phyloP scores from a whole-genome alignment of 768 basidiomycete species.

The Lepiota brunneoincarnata region DNA sequence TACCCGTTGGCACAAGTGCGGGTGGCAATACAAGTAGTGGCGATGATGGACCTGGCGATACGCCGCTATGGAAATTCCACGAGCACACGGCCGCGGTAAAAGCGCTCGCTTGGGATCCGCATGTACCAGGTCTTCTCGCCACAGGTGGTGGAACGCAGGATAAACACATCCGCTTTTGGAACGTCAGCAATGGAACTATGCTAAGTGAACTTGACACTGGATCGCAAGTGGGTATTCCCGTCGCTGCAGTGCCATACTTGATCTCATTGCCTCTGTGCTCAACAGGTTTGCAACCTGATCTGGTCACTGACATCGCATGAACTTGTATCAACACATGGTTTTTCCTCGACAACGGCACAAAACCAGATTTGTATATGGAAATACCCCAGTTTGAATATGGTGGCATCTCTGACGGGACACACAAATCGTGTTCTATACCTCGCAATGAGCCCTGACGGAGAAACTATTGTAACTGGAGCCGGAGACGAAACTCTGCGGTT shows the following conservation, averaged over 20 bases:
- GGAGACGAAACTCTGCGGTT: conserved; percentile 97
- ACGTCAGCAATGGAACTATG: conserved; percentile 82
- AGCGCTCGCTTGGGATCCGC: conserved; percentile 97
- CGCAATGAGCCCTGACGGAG: conserved; percentile 97
- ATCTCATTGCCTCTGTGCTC: conserved; percentile 11
- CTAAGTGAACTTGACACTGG: conserved; percentile 91
- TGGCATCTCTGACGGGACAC: conserved; percentile 92
- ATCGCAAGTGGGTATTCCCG: conserved; percentile 67
- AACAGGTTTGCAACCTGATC: conserved; percentile 92
- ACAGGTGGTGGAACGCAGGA: conserved; percentile 99
- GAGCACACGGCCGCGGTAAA: conserved; percentile 98
- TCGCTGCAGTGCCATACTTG: not conserved
- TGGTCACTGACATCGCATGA: conserved; percentile 97
- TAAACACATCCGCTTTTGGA: conserved; percentile 98
- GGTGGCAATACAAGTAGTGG: conserved; percentile 17
- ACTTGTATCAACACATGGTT: conserved; percentile 96
- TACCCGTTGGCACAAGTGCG: conserved; percentile 17
- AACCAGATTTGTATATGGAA: conserved; percentile 97
- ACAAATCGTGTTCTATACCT: conserved; percentile 93
- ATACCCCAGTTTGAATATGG: conserved; percentile 91
- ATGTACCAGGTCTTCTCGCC: conserved; percentile 85
- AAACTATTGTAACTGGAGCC: conserved; percentile 97
- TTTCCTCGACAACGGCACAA: conserved; percentile 88
- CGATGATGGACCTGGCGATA: conserved; percentile 37
- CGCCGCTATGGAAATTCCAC: conserved; percentile 91